Evolutionary conservation across 1,139 yeast species (phyloP).

Genomic region (Wickerhamomyces sp.): DNA sequence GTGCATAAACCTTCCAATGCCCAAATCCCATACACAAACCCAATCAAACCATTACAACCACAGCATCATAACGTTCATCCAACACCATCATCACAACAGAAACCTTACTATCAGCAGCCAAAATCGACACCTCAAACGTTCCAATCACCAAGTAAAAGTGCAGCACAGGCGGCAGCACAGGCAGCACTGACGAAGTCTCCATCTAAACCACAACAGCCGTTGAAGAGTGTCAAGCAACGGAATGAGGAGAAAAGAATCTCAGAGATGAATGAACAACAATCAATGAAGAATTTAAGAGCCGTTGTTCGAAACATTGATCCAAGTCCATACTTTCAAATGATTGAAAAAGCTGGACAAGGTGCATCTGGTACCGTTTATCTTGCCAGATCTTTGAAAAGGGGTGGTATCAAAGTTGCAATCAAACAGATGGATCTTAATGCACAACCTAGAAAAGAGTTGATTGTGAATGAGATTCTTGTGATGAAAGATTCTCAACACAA

Average conservation of each 20-base stretch:
- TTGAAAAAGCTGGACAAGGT: conserved; percentile 98
- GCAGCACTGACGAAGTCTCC: conserved; percentile 24
- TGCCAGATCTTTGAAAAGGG: conserved; percentile 61
- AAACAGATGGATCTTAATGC: conserved; percentile 93
- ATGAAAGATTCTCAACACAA: conserved; percentile 93
- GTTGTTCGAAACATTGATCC: conserved; percentile 87
- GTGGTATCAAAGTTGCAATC: conserved; percentile 65
- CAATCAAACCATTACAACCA: conserved; percentile 12
- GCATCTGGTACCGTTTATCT: conserved; percentile 95
- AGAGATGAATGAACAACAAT: conserved; percentile 79
- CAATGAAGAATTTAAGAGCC: conserved; percentile 74
- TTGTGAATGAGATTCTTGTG: conserved; percentile 89
- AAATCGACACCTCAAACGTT: conserved; percentile 10
- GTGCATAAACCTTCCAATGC: conserved; percentile 2
- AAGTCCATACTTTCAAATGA: conserved; percentile 73
- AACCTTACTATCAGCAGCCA: conserved; percentile 21
- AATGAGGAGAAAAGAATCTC: conserved; percentile 58
- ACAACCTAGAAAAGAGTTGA: conserved; percentile 91
- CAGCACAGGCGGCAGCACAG: conserved; percentile 26
- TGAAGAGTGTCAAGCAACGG: conserved; percentile 33
- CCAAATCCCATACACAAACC: conserved; percentile 7
- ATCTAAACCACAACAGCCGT: conserved; percentile 28
- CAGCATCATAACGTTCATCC: conserved; percentile 7
- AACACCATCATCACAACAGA: conserved; percentile 7
- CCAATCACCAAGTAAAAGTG: conserved; percentile 17